These are phyloP conservation scores for Mallotus repandus DNA, from an alignment of 441 rosid genomes.

Conservation along the genomic window DNA sequence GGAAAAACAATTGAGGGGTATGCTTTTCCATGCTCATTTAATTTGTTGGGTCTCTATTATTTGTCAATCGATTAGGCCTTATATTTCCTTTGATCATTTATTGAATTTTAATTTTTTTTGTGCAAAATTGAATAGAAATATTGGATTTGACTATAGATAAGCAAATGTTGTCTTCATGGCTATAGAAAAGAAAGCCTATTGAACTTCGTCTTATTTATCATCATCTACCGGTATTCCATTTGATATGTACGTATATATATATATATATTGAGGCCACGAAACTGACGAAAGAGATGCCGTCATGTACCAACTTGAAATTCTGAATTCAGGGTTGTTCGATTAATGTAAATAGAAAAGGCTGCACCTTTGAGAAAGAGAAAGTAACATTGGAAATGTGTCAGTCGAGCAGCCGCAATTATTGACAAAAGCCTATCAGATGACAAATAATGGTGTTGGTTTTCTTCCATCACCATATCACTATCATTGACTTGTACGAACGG, in stretches of 20 bases:
- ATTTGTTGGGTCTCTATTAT: slow-evolving; percentile 9
- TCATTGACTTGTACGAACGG: neutral
- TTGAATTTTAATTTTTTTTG: too few relatives aligned
- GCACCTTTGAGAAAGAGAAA: neutral
- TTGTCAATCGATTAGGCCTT: slow-evolving; percentile 14
- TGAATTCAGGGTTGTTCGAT: neutral
- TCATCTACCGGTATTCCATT: too few relatives aligned
- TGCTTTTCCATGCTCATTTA: slow-evolving; percentile 10
- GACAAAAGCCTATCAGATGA: neutral
- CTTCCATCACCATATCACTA: neutral
- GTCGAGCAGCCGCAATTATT: neutral
- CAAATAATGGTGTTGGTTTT: neutral
- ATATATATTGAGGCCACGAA: too few relatives aligned
- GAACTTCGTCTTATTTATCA: too few relatives aligned
- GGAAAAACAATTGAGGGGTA: slow-evolving; percentile 7
- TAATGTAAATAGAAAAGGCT: neutral
- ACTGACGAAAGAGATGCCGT: too few relatives aligned
- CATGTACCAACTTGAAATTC: too few relatives aligned
- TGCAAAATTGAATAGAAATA: too few relatives aligned
- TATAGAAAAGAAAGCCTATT: too few relatives aligned
- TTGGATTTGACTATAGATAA: too few relatives aligned
- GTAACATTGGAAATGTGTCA: neutral
- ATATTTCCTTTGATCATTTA: neutral
- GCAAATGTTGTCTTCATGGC: too few relatives aligned
- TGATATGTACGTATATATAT: too few relatives aligned